phyloP scores from a whole-genome alignment of 768 basidiomycete genomes.

The Rhizopogon sp. region DNA sequence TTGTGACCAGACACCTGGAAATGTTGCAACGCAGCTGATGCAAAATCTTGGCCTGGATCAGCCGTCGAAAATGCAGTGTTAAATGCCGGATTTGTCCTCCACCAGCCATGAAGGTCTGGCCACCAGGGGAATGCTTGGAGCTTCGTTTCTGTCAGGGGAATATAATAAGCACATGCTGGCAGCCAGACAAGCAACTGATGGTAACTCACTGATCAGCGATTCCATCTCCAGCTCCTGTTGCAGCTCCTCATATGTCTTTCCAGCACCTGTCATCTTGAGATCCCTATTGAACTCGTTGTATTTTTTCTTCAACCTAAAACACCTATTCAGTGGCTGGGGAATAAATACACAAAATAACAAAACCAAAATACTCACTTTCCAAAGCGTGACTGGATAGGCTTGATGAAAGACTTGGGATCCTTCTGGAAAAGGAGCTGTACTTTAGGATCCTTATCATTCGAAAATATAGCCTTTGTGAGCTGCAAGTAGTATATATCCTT shows the following conservation, averaged over 20 bases:
- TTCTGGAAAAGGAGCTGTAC: too few relatives aligned
- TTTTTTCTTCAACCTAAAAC: not conserved
- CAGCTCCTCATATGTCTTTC: not conserved
- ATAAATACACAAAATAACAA: not conserved
- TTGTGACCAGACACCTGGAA: not conserved
- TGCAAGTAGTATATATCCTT: not conserved
- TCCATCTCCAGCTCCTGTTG: not conserved
- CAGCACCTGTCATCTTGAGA: not conserved
- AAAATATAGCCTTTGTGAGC: not conserved
- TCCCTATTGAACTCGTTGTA: not conserved
- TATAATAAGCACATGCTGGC: too few relatives aligned
- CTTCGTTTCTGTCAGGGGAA: not conserved
- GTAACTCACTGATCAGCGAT: not conserved
- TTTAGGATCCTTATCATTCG: not conserved
- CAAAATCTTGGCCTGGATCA: conserved; percentile 1
- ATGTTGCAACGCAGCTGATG: not conserved
- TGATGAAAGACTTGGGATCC: too few relatives aligned
- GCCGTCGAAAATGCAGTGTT: not conserved
- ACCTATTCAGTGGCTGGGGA: not conserved
- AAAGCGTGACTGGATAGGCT: not conserved
- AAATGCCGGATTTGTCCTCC: not conserved
- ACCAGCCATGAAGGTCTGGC: conserved; percentile 6
- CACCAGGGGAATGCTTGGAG: conserved; percentile 5
- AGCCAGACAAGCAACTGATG: too few relatives aligned
- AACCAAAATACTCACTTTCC: not conserved